A percentile compares a stretch with the other conserved stretches of the same genome.
phyloP scores from a whole-genome alignment of 2,329 filamentous ascomycete genomes.

The Diaporthe sp. region DNA sequence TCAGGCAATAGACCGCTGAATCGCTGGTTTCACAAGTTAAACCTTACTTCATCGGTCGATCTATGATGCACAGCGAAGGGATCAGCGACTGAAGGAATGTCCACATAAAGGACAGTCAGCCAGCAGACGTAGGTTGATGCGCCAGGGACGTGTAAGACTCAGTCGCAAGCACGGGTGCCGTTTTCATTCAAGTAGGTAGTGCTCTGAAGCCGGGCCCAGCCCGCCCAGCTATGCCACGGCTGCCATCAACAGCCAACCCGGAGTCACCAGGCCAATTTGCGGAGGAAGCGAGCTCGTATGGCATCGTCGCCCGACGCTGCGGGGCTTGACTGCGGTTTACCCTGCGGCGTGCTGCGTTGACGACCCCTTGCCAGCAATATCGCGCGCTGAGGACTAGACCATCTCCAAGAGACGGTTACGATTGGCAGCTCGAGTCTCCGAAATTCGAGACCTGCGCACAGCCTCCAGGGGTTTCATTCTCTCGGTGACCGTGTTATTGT shows the following conservation, averaged over 20 bases:
- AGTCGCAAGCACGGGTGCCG: not conserved
- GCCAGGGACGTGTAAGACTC: not conserved
- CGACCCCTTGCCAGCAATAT: not conserved
- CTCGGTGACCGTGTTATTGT: not conserved
- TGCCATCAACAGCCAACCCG: no score
- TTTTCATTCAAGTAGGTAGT: not conserved
- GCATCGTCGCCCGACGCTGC: not conserved
- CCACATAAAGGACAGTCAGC: not conserved
- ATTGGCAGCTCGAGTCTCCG: conserved; percentile 6
- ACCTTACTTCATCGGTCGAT: conserved; percentile 15
- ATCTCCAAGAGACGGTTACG: not conserved
- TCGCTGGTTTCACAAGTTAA: conserved; percentile 23
- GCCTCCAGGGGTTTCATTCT: conserved; percentile 18
- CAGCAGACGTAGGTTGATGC: not conserved
- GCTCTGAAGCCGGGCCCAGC: not conserved
- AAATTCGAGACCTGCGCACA: conserved; percentile 25
- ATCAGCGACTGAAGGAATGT: not conserved
- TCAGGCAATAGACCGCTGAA: conserved; percentile 3
- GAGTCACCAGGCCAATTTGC: not conserved
- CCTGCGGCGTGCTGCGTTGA: not conserved
- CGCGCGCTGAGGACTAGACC: not conserved
- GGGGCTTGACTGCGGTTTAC: not conserved
- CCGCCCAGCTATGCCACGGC: not conserved
- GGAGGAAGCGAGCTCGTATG: not conserved
- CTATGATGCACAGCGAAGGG: not conserved